These are phyloP conservation scores for Calocera cornea DNA, from an alignment of 768 basidiomycete genomes.

Conservation along the genomic window DNA sequence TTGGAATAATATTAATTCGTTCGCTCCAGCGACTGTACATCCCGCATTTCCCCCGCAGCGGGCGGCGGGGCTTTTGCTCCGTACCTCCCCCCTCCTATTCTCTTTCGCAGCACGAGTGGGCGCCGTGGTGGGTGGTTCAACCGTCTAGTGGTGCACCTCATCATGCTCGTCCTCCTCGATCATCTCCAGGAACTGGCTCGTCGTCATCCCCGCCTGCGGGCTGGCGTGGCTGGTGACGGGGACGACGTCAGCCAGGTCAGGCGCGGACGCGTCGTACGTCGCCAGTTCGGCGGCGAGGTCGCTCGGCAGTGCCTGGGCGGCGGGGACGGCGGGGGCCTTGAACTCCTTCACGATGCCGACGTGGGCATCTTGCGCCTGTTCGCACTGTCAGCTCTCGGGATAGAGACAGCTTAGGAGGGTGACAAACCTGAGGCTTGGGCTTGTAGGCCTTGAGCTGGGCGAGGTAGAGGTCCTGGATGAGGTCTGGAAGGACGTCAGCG, in stretches of 20 bases:
- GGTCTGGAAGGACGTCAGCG: constrained; percentile 39
- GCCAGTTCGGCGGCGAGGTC: constrained; percentile 81
- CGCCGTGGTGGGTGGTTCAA: too few relatives aligned
- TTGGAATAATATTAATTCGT: constrained; percentile 5
- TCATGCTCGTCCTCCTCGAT: constrained; percentile 67
- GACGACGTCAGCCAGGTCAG: constrained; percentile 28
- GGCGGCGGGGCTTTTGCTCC: neutral
- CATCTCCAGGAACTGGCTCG: constrained; percentile 66
- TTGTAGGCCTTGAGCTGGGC: constrained; percentile 85
- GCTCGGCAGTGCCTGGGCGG: constrained; percentile 57
- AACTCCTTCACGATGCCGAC: constrained; percentile 76
- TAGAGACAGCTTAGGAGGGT: neutral
- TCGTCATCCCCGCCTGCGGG: constrained; percentile 37
- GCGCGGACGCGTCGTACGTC: constrained; percentile 74
- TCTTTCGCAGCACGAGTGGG: neutral
- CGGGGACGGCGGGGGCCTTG: constrained; percentile 58
- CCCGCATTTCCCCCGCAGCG: neutral
- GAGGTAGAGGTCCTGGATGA: constrained; percentile 85
- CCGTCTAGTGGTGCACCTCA: constrained; percentile 41
- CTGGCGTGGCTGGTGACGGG: constrained; percentile 24
- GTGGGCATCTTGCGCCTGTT: constrained; percentile 79
- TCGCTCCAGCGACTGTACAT: neutral
- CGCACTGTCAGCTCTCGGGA: neutral
- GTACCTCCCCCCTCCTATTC: neutral
- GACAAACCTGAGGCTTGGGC: constrained; percentile 50